A percentile compares a stretch with the other conserved stretches of the same genome.
Evolutionary conservation across 768 basidiomycete species (phyloP).

Genomic region (Rossbeevera mucosa): DNA sequence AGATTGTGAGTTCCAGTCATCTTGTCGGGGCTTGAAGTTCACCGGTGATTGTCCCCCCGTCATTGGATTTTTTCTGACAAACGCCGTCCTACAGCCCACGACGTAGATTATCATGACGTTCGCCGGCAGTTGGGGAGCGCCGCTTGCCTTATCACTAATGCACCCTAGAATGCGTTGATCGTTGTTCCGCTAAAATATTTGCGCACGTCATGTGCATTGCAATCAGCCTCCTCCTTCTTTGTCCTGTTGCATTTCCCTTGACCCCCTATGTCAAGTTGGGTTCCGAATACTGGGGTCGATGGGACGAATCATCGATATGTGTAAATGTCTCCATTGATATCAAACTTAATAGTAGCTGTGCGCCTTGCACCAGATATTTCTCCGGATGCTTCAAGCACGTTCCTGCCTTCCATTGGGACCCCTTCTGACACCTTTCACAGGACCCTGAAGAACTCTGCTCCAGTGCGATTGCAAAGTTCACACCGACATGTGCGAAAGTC

Average conservation of each 20-base stretch:
- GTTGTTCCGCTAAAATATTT: constrained; percentile 6
- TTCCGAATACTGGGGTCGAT: constrained; percentile 11
- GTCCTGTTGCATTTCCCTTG: constrained; percentile 3
- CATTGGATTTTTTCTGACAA: constrained; percentile 7
- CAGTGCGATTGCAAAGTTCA: not conserved
- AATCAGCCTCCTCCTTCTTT: constrained; percentile 1
- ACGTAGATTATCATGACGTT: constrained; percentile 95
- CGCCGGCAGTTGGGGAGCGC: constrained; percentile 81
- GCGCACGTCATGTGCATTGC: constrained; percentile 1
- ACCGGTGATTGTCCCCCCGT: not conserved
- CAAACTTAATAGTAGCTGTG: constrained; percentile 15
- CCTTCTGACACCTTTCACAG: constrained; percentile 10
- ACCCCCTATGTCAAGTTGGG: constrained; percentile 10
- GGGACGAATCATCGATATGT: constrained; percentile 9
- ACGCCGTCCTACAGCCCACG: constrained; percentile 67
- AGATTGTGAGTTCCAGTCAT: constrained; percentile 67
- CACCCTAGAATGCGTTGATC: constrained; percentile 17
- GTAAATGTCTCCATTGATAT: constrained; percentile 14
- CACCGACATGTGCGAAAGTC: constrained; percentile 10
- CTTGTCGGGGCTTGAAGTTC: constrained; percentile 5
- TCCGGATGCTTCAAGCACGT: constrained; percentile 2
- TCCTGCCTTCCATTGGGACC: constrained; percentile 8
- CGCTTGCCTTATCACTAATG: constrained; percentile 51
- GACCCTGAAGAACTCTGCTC: constrained; percentile 1
- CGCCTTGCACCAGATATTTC: constrained; percentile 1